Evolutionary conservation across 441 rosid genomes (phyloP), one percentile per base, ranked within the genome.

Genomic region (Corymbia citriodora): DNA sequence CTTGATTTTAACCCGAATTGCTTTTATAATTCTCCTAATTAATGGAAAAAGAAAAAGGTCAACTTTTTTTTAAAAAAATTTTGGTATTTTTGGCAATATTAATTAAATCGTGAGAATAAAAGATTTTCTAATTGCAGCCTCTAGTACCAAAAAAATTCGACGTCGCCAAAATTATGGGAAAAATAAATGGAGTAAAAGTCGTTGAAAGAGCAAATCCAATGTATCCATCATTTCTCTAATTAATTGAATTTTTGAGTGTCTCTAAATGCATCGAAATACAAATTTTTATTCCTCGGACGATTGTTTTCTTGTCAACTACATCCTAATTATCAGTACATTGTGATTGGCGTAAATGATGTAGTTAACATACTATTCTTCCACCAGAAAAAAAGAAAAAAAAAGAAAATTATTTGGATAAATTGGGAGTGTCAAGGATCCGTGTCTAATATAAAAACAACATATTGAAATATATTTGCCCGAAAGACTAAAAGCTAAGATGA

Each of bases 271-370:
- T 72, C 15, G 0, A 72, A 72, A 72, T 19, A 33, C 4, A 2
- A 12, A 0, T 18, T 72, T 33, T 70, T 72, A 33, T 11, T 2
- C 2, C 12, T 72, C 1, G 5, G 12, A 19, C 17, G 79, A 5
- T 4, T 31, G 0, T 5, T 72, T 72, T 72, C 8, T 36, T 25
- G 10, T 70, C 2, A 0, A 2, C 13, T 40, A 2, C 1, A 0
- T 33, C 1, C 1, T 33, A 4, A 3, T 33, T 36, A 16, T 0
- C 1, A 10, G 8, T 36, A 36, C 15, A 36, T 72, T 33, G 18
- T 10, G 27, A 72, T 72, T 3, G 33, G 81, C 48, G 13, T 10
- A 36, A 33, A 70, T 70, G 4, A 5, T 9, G 81, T 36, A 70
- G 12, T 70, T 33, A 31, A 33, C 40, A 2, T 33, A 31, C 48